Evolutionary conservation across 306 rosid genomes (phyloP), one percentile per base, ranked within the genome.

Genomic region (Sindora glabra): DNA sequence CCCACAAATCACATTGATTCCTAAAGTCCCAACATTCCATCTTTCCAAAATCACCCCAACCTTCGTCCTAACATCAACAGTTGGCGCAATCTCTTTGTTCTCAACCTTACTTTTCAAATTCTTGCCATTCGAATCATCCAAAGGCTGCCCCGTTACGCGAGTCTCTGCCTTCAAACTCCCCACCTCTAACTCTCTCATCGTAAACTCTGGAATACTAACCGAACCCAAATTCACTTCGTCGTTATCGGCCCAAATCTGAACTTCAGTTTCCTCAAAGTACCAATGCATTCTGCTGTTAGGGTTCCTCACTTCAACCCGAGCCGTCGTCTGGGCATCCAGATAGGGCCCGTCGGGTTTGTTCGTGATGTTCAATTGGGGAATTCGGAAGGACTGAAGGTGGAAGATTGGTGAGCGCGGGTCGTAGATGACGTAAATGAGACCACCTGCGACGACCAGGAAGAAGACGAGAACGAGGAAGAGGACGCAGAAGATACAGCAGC

Each of bases 381-480:
- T 30, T 50, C 77, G 81, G 62, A 83, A 83, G 0, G 95, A 83
- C 2, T 48, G 73, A 1, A 91, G 71, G 51, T 72, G 82, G 65
- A 88, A 80, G 5, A 50, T 62, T 0, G 98, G 98, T 2, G 75
- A 63, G 9, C 62, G 59, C 0, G 96, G 98, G 3, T 79, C 57
- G 61, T 65, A 88, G 48, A 76, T 12, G 51, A 83, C 42, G 89
- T 69, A 88, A 68, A 81, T 67, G 38, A 85, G 8, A 3, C 76
- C 87, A 18, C 64, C 69, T 51, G 80, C 78, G 14, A 79, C 16
- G 8, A 60, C 33, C 12, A 41, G 5, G 14, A 56, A 26, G 63
- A 87, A 18, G 36, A 80, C 2, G 2, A 83, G 25, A 57, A 85
- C 0, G 25, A 91, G 18, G 12, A 81, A 0, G 59, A 78, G n/a